These are phyloP conservation scores for Casuarina equisetifolia DNA, from an alignment of 306 rosid genomes.

Conservation along the genomic window DNA sequence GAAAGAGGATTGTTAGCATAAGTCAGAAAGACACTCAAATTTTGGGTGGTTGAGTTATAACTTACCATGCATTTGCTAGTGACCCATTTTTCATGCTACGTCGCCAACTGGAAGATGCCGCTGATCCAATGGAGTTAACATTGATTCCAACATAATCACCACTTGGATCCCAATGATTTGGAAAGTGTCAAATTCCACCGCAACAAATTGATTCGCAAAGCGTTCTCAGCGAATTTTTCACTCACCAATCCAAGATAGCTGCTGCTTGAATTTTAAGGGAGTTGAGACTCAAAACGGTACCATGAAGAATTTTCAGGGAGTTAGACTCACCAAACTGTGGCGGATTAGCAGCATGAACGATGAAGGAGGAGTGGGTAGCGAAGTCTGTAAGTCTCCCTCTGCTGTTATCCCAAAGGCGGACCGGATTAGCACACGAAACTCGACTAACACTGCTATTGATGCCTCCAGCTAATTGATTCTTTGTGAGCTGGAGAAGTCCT, in stretches of 20 bases:
- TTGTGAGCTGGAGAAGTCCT: slow-evolving; percentile 58
- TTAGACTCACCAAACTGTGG: slow-evolving; percentile 27
- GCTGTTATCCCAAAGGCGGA: slow-evolving; percentile 54
- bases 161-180: slow-evolving; percentile 57
- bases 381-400: slow-evolving; percentile 54
- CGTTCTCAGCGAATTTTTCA: slow-evolving; percentile 23
- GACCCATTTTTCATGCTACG: slow-evolving; percentile 49
- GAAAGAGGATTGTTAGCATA: slow-evolving; percentile 43
- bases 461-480: slow-evolving; percentile 46
- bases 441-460: slow-evolving; percentile 55
- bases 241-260: slow-evolving; percentile 62
- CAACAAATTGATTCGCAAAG: slow-evolving; percentile 52
- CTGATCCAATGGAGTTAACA: slow-evolving; percentile 58
- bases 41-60: slow-evolving; percentile 56
- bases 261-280: slow-evolving; percentile 55
- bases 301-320: too few species aligned
- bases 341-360: slow-evolving; percentile 25
- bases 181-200: slow-evolving; percentile 68
- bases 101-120: slow-evolving; percentile 36
- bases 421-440: slow-evolving; percentile 45
- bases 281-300: slow-evolving; percentile 45
- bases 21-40: slow-evolving; percentile 58
- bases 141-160: slow-evolving; percentile 66
- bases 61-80: slow-evolving; percentile 59
- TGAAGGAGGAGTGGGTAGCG: slow-evolving; percentile 67